Base-by-base conservation (phyloP, 2,329 filamentous ascomycete genomes). In the Apiospora saccharicola region DNA sequence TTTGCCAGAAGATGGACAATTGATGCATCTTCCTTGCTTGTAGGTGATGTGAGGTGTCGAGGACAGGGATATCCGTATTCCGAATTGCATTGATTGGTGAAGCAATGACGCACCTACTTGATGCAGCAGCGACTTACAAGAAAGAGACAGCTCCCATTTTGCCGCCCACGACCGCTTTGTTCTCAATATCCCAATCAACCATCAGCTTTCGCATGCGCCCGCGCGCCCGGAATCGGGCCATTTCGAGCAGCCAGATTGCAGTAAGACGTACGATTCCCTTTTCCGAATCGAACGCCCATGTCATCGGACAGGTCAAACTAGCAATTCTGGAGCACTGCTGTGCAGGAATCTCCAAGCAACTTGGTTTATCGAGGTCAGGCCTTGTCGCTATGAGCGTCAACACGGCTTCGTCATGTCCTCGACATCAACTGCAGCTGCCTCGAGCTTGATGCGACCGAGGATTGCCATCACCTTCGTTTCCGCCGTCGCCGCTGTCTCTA, bases 401-500 rank as follows among this genome's bases (percentile, higher is more conserved):
- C 75, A 22, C 68, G 14, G 68, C 47, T 51, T 71, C 77, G 76
- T 81, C 77, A 88, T 88, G 86, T 86, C 85, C 81, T 81, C 81
- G 77, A 83, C 84, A 79, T 85, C 84, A 76, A 79, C 53, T 34
- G 53, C 84, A 73, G 85, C 86, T 80, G 84, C 85, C 81, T 88
- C 89, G 80, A 87, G 84, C 76, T 82, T 91, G 72, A 86, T 86
- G 71, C 85, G 89, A 76, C 85, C 86, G 68, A 85, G 88, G 72
- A 77, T 90, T 72, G 85, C 89, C 72, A 84, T 93, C 70, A 85
- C 89, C 69, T 75, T 90, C 34, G 77, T 90, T 51, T 88, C 90
- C 49, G 86, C 87, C 67, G 79, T 90, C 67, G 88, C 89, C 1
- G 88, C 89, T 61, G 86, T 85, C 14, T 90, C 88, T 68, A 82